Evolutionary conservation across 257 asterid species (phyloP), one percentile per base, ranked within the genome.

Genomic region (Nicotiana sylvestris): DNA sequence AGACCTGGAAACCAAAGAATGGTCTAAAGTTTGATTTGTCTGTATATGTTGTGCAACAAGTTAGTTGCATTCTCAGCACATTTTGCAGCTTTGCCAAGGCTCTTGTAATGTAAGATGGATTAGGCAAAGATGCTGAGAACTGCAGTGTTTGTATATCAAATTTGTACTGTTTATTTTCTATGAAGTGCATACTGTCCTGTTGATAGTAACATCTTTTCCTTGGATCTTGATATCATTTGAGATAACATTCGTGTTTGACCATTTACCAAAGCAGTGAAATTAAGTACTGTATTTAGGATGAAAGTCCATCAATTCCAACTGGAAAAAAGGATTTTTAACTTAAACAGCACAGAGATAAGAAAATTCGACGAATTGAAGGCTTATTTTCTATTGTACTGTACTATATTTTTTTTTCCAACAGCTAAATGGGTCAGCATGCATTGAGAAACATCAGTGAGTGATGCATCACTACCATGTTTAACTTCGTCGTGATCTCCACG

Each of bases 21-120:
- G 62, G 27, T 27, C 80, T 13, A 27, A 6, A 74, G 80, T 74
- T 49, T 49, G 80, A 74, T 74, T 27, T 74, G 15, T 27, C 49
- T 49, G 35, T 49, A n/a, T 12, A 74, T 74, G 80, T 74, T 74
- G 62, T 74, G 80, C 80, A 49, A 62, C 27, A 46, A 49, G 27
- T 49, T 74, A 46, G 18, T 72, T 25, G 61, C 79, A 13, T 74
- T 74, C 80, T 49, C 30, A 74, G 43, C 61, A 74, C 62, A 49
- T 74, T 27, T 74, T 49, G 43, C 62, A 27, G 43, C 9, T 49
- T 74, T 74, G 62, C 25, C 62, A 74, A 6, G 62, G 37, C 33
- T 13, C 79, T 25, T 74, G 43, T 60, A 49, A 46, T 29, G 16
- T 74, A 74, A 12, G 51, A 12, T 49, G 62, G 16, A 74, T 7